A percentile compares a stretch with the other conserved stretches of the same genome.
Evolutionary conservation across 208 protist genomes (phyloP).

Genomic region (Herpetomonas tarakana): DNA sequence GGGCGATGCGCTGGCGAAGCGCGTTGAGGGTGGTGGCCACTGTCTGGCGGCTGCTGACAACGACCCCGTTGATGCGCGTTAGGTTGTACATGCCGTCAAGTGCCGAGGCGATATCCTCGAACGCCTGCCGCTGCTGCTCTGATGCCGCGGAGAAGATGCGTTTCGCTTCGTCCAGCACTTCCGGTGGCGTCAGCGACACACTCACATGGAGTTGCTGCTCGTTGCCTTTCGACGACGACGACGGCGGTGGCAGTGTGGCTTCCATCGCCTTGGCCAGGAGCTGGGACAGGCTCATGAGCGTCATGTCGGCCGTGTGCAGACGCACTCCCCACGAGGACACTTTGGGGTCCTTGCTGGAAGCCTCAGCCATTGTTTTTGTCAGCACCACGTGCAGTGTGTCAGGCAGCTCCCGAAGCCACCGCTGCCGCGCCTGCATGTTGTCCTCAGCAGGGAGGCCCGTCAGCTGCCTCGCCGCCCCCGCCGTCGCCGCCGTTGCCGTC

Average conservation of each 20-base stretch:
- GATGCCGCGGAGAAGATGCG: neutral
- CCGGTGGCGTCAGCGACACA: neutral
- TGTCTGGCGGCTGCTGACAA: constrained; percentile 23
- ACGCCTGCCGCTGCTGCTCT: constrained; percentile 12
- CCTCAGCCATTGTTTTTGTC: constrained; percentile 4
- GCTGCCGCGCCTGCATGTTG: constrained; percentile 12
- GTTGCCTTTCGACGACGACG: neutral
- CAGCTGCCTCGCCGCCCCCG: too few relatives aligned
- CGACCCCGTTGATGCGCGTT: constrained; percentile 22
- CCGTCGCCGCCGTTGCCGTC: too few relatives aligned
- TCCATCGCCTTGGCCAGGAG: constrained; percentile 8
- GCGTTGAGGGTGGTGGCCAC: constrained; percentile 21
- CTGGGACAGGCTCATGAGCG: constrained; percentile 31
- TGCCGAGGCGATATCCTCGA: constrained; percentile 13
- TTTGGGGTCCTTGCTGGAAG: constrained; percentile 5
- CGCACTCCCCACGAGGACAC: constrained; percentile 34
- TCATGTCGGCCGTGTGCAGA: constrained; percentile 33
- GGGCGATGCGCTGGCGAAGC: constrained; percentile 15
- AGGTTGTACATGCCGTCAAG: constrained; percentile 37
- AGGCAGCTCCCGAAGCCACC: constrained; percentile 30
- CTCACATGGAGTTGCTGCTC: constrained; percentile 5
- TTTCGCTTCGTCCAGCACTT: neutral
- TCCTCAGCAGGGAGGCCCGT: neutral
- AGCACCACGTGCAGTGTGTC: constrained; percentile 27
- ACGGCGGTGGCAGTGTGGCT: neutral